Percentiles rank a stretch among this genome's conserved stretches.
These are phyloP conservation scores for Eucalyptus pumila DNA, from an alignment of 345 rosid species.

Conservation along the genomic window DNA sequence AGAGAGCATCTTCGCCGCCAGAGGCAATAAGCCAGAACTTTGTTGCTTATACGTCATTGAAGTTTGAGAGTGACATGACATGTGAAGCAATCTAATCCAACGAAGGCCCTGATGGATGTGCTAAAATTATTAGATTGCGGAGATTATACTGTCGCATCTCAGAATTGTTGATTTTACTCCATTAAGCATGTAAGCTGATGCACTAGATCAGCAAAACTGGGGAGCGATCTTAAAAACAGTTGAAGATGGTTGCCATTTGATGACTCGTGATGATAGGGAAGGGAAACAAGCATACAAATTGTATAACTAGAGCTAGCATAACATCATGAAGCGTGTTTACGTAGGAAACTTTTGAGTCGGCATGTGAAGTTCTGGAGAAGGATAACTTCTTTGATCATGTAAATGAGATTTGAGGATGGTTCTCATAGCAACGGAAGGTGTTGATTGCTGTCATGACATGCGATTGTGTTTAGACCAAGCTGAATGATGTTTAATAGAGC, in stretches of 20 bases:
- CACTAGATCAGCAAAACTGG: background rate
- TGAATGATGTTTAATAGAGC: background rate
- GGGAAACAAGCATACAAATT: background rate
- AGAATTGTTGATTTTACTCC: background rate
- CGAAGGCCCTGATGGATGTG: background rate
- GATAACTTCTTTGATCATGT: background rate
- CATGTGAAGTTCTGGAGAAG: background rate
- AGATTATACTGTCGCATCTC: background rate
- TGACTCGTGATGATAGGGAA: background rate
- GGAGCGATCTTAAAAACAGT: background rate
- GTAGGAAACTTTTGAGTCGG: background rate
- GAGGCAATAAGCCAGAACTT: constrained; percentile 11
- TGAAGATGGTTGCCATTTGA: background rate
- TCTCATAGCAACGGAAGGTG: background rate
- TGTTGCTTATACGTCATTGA: background rate
- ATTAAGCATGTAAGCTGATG: background rate
- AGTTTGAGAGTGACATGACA: background rate
- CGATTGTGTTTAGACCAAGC: background rate
- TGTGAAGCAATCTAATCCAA: background rate
- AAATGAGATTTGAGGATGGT: background rate
- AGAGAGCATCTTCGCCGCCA: constrained; percentile 66
- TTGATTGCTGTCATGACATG: background rate
- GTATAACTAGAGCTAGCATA: background rate
- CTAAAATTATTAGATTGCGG: background rate
- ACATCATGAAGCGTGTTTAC: background rate